Base-by-base conservation (phyloP, 805 yeast genomes). In the Diddensiella caesifluorescens region DNA sequence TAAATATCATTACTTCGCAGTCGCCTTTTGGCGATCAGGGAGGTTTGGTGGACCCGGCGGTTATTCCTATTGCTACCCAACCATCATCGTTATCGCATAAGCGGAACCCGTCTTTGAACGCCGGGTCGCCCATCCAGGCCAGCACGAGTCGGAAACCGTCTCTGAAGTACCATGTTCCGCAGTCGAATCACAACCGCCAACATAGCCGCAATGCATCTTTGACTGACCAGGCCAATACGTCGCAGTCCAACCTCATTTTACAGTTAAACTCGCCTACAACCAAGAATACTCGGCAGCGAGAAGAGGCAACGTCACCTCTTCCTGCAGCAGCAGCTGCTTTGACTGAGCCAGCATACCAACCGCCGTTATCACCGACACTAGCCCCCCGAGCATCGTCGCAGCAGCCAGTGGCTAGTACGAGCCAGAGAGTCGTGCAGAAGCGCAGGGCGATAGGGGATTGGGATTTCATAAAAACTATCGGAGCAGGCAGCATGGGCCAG, bases 401-500 rank as follows among this genome's bases (percentile, higher is more conserved):
- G 6, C 36, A 12, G 36, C 23, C 12, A 16, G 6, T 13, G 5
- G 13, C 7, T 32, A 21, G 7, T 19, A 13, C 32, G 16, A 28
- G 13, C 32, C 32, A 7, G n/a, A 13, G 32, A 33, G 27, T 21
- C 9, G 37, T 30, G 12, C 49, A 49, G 33, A 64, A 88, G 60
- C 77, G 97, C 50, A 83, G 82, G 45, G 74, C 95, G 3, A 82
- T 90, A 41, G 98, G 97, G 10, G 96, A 92, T 51, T 90, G 98
- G 98, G 95, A 86, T 53, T 89, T 90, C 54, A 73, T 85, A 44
- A 87, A 87, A 63, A 88, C 96, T 2, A 84, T 92, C 35, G 99
- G 99, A 32, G 95, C 97, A 2, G 98, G 99, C 2, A 87, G 96
- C 0, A 92, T 92, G 98, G 99, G 99, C 45, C 94, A 90, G 62